phyloP scores from a whole-genome alignment of 768 basidiomycete species.

The Boletus pseudo-olivaceus region DNA sequence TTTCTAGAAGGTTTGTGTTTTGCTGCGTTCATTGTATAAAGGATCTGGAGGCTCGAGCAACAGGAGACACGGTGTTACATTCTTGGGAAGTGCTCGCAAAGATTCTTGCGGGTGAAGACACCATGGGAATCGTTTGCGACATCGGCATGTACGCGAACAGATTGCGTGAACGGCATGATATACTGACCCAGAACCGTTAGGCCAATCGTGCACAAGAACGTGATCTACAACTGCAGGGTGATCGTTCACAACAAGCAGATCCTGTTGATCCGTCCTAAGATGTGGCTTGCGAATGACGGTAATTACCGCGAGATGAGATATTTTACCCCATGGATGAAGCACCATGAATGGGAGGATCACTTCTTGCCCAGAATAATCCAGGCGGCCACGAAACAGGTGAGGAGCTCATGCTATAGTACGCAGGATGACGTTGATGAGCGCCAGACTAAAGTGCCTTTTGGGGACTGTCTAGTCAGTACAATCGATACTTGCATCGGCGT shows the following conservation, averaged over 20 bases:
- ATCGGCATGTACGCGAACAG: slow-evolving; percentile 77
- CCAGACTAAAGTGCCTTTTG: slow-evolving; percentile 88
- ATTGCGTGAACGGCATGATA: too few species aligned
- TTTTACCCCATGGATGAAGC: slow-evolving; percentile 95
- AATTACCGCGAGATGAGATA: slow-evolving; percentile 90
- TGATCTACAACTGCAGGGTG: slow-evolving; percentile 94
- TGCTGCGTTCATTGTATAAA: neutral
- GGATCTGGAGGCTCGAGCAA: neutral
- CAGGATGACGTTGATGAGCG: neutral
- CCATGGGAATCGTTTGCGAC: slow-evolving; percentile 88
- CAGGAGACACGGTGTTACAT: slow-evolving; percentile 94
- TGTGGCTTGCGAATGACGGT: slow-evolving; percentile 99
- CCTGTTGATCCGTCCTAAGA: slow-evolving; percentile 93
- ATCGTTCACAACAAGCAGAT: slow-evolving; percentile 86
- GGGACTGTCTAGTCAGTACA: slow-evolving; percentile 92
- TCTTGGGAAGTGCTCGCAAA: slow-evolving; percentile 98
- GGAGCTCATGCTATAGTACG: neutral
- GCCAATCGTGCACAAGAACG: slow-evolving; percentile 97
- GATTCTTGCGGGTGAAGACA: slow-evolving; percentile 75
- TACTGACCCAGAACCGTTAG: slow-evolving; percentile 38
- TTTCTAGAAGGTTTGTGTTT: slow-evolving; percentile 79
- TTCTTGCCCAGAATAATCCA: slow-evolving; percentile 88
- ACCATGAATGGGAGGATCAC: slow-evolving; percentile 86
- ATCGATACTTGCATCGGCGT: slow-evolving; percentile 94
- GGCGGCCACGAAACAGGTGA: slow-evolving; percentile 83